phyloP scores from a whole-genome alignment of 1,284 basidiomycete species.

The Cryptococcus sp. region DNA sequence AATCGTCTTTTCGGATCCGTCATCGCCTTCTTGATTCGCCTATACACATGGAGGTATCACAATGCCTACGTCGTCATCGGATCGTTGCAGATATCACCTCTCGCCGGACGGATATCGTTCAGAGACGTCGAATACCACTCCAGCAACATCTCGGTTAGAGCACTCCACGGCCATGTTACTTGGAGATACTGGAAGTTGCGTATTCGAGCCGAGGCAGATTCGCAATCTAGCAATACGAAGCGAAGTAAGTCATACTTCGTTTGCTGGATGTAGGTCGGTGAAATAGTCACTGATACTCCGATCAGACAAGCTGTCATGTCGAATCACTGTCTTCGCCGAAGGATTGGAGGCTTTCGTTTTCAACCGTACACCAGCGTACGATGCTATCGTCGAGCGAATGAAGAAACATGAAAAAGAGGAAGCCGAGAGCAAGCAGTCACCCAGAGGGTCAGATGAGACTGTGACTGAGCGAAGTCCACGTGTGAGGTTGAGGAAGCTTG shows the following conservation, averaged over 20 bases:
- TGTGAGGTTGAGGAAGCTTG: slow-evolving; percentile 18
- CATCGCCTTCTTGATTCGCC: slow-evolving; percentile 54
- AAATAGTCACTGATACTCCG: not conserved
- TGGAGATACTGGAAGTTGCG: slow-evolving; percentile 90
- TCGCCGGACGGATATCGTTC: slow-evolving; percentile 80
- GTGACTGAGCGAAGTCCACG: slow-evolving; percentile 5
- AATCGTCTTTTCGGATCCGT: slow-evolving; percentile 75
- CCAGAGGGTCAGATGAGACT: slow-evolving; percentile 10
- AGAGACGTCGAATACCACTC: slow-evolving; percentile 85
- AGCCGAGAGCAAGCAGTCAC: slow-evolving; percentile 1
- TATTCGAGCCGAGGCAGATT: slow-evolving; percentile 60
- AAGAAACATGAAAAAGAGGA: slow-evolving; percentile 50
- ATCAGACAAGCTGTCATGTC: slow-evolving; percentile 62
- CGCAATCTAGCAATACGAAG: slow-evolving; percentile 29
- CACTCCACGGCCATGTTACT: slow-evolving; percentile 77
- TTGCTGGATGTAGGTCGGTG: too few species aligned
- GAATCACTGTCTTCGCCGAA: slow-evolving; percentile 73
- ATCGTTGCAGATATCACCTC: slow-evolving; percentile 85
- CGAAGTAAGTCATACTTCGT: slow-evolving; percentile 28
- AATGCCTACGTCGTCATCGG: slow-evolving; percentile 55
- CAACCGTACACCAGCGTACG: slow-evolving; percentile 83
- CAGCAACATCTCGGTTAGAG: slow-evolving; percentile 79
- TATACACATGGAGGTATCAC: slow-evolving; percentile 47
- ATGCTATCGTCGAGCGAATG: slow-evolving; percentile 77
- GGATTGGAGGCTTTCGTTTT: slow-evolving; percentile 89